phyloP scores from a whole-genome alignment of 2,329 filamentous ascomycete genomes.

The Xylariaceae sp. region DNA sequence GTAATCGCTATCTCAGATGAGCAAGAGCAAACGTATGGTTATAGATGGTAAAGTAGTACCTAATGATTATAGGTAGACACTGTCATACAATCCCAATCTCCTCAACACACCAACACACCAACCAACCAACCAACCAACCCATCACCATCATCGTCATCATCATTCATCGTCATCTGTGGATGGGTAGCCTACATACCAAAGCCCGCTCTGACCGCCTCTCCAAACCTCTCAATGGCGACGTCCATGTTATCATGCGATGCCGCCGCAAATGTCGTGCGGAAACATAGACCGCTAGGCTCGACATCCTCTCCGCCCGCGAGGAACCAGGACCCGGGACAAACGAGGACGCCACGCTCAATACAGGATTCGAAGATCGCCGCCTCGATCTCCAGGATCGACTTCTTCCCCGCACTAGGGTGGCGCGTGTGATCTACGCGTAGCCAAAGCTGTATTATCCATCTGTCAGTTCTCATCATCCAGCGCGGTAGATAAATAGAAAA shows the following conservation, averaged over 20 bases:
- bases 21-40: no score
- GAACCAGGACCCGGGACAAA: conserved; percentile 89
- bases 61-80: no score
- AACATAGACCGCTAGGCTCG: conserved; percentile 64
- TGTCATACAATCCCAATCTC: no score
- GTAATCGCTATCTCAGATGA: no score
- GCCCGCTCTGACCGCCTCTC: conserved; percentile 61
- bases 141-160: no score
- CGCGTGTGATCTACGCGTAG: conserved; percentile 59
- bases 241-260: conserved; percentile 66
- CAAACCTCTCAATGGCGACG: conserved; percentile 69
- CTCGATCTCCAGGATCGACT: conserved; percentile 63
- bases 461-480: neutral
- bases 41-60: no score
- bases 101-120: no score
- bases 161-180: neutral
- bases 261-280: conserved; percentile 84
- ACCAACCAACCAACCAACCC: no score
- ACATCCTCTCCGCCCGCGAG: conserved; percentile 60
- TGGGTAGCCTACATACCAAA: conserved; percentile 34
- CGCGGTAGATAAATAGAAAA: neutral
- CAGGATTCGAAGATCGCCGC: conserved; percentile 77
- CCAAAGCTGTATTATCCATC: conserved; percentile 53
- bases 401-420: conserved; percentile 54
- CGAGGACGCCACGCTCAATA: conserved; percentile 70